Base-by-base conservation (phyloP, 2,329 filamentous ascomycete genomes). In the Beauveria brongniartii region DNA sequence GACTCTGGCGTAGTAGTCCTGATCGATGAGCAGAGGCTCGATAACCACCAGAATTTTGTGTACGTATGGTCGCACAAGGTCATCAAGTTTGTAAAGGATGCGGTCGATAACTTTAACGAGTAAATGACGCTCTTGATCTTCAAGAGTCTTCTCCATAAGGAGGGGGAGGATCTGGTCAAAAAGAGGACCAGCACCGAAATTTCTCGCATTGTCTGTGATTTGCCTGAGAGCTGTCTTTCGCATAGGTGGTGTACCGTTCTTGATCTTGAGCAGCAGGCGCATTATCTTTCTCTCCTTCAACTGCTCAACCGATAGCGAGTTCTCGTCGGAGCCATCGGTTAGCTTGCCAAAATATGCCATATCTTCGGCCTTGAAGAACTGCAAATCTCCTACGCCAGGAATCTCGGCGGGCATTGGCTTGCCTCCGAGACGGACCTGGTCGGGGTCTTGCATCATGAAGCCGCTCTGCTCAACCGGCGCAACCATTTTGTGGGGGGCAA, bases 21-120 rank as follows among this genome's bases (percentile, higher is more conserved):
- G 94, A 71, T 99, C 95, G 70, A 99, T 99, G 66, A 99, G 89
- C 55, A 99, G 81, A n/a, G 94, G 94, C 74, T 99, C 95, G 68
- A 99, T 99, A 71, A 99, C 94, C 58, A 99, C 94, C 62, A 99
- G 77, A 64, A 99, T 99, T 79, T 97, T 97, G 79, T 99, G 95
- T 18, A 96, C 93, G 65, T 93, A 99, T 24, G 94, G 94, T 46
- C 94, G 86, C 59, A 99, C 94, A 65, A 97, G 82, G 69, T 99
- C 94, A 72, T 97, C 94, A 26, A 99, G 85, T 78, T 99, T 99
- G 83, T 97, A 99, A 7, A 99, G 84, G 63, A 99, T 92, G 75
- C 94, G 89, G 73, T 99, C 95, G 70, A 99, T 97, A 69, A 99
- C 95, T 78, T 99, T 99, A 78, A 99, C 95, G 30, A 99, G 84